Base-by-base conservation (phyloP, 2,329 filamentous ascomycete genomes). In the Zasmidium cellare region DNA sequence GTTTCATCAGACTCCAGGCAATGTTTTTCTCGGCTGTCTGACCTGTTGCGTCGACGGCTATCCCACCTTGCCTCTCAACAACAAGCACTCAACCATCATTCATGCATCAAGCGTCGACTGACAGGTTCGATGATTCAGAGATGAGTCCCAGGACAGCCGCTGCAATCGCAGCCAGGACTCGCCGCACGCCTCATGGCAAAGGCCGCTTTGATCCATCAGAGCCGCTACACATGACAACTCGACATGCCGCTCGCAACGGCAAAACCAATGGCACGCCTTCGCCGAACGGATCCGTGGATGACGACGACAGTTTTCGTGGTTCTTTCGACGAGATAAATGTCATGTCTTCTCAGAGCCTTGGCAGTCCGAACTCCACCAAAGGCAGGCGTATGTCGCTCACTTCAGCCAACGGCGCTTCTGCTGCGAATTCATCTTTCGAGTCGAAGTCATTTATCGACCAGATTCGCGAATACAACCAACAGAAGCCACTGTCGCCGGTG, bases 201-300 rank as follows among this genome's bases (percentile, higher is more conserved):
- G 68, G 69, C 48, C 68, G 76, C 65, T 76, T 79, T 62, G 74
- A 76, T 69, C 77, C 77, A 62, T 77, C 77, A 59, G 73, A 75
- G 69, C 76, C 77, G 53, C 71, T 79, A 67, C 77, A 79, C 69
- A 81, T 81, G 78, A 80, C 75, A 57, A 80, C 77, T 51, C 74
- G 78, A 41, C 63, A 66, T 47, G 64, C 63, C 38, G 67, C 62
- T 50, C 60, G 60, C 45, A 54, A 53, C 23, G 58, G 54, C 16
- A 48, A 48, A 28, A 46, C 56, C 16, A 58, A 65, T 35, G 61
- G 55, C 16, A 53, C 64, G 9, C 61, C 65, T 47, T 71, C 69
- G 14, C 57, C 61, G 46, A 68, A 67, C 56, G 65, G 66, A 22
- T 69, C 68, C 14, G 51, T 53, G 9, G 61, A 68, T 9, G 67